These are phyloP conservation scores for Waitea zeae DNA, from an alignment of 1,284 basidiomycete species.

Conservation along the genomic window DNA sequence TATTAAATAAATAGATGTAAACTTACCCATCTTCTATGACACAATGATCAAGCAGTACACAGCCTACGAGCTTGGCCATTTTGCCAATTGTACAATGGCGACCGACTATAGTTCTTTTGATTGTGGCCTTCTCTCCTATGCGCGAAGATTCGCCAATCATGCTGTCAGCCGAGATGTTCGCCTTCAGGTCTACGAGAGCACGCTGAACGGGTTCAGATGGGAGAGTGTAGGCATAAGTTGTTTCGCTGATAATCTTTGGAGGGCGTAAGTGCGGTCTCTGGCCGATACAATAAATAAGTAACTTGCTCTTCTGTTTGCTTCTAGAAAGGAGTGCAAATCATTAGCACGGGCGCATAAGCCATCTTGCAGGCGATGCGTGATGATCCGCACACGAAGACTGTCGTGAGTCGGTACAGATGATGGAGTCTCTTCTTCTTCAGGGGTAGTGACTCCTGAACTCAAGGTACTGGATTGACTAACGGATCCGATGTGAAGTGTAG, in stretches of 20 bases:
- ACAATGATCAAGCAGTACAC: slow-evolving; percentile 83
- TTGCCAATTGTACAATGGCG: slow-evolving; percentile 81
- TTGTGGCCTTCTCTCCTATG: slow-evolving; percentile 68
- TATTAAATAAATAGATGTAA: slow-evolving; percentile 1
- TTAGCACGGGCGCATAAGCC: slow-evolving; percentile 67
- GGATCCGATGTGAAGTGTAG: slow-evolving; percentile 22
- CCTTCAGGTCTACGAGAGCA: slow-evolving; percentile 54
- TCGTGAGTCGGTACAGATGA: slow-evolving; percentile 16
- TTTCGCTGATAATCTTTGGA: too few species aligned
- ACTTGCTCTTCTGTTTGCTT: slow-evolving; percentile 64
- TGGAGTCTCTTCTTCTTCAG: slow-evolving; percentile 11
- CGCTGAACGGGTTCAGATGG: slow-evolving; percentile 44
- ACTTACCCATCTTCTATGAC: slow-evolving; percentile 72
- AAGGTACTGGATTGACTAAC: neutral
- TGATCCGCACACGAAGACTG: slow-evolving; percentile 41
- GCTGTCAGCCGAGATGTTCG: slow-evolving; percentile 77
- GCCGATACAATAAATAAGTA: slow-evolving; percentile 3
- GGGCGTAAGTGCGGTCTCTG: slow-evolving; percentile 26
- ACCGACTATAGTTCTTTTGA: slow-evolving; percentile 84
- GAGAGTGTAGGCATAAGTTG: slow-evolving; percentile 27
- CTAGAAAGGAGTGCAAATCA: slow-evolving; percentile 68
- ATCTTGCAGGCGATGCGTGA: slow-evolving; percentile 36
- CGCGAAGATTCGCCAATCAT: slow-evolving; percentile 70
- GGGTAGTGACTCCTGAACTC: neutral
- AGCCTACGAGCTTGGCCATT: slow-evolving; percentile 74